phyloP scores from a whole-genome alignment of 148 eudicot species.

The Rhododendron ferrugineum region DNA sequence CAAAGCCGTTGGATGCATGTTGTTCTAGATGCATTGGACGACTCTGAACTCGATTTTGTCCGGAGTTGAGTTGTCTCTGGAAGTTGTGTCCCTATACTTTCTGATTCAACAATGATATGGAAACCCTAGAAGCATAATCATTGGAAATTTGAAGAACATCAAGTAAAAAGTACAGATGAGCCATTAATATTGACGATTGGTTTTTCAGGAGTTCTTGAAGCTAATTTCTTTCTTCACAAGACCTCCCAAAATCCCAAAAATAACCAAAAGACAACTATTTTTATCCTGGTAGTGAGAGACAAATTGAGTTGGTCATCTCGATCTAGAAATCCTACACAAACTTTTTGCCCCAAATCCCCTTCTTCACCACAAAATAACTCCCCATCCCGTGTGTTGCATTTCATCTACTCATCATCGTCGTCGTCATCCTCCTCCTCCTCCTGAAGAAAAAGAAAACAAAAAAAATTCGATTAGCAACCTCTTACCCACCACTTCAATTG shows the following conservation, averaged over 20 bases:
- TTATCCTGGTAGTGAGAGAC: neutral
- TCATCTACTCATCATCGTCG: constrained; percentile 28
- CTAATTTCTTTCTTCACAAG: constrained; percentile 10
- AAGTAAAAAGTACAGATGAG: constrained; percentile 7
- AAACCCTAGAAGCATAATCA: constrained; percentile 10
- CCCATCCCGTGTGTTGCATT: neutral
- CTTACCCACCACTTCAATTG: neutral
- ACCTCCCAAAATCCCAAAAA: constrained; percentile 2
- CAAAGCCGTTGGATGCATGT: neutral
- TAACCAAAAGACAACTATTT: neutral
- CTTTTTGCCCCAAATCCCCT: neutral
- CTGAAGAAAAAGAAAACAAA: neutral
- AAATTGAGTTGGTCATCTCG: neutral
- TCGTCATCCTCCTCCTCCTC: constrained; percentile 19
- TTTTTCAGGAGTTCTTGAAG: neutral
- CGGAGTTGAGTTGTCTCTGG: neutral
- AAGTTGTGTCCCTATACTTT: neutral
- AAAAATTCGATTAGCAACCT: neutral
- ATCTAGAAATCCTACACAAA: neutral
- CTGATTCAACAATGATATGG: neutral
- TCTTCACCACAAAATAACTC: neutral
- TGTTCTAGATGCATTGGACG: neutral
- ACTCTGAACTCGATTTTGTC: neutral
- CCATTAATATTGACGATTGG: constrained; percentile 1
- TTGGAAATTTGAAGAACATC: constrained; percentile 3